Conservation (phyloP, 768 basidiomycete genomes). For the Pulveroboletus sp. region DNA sequence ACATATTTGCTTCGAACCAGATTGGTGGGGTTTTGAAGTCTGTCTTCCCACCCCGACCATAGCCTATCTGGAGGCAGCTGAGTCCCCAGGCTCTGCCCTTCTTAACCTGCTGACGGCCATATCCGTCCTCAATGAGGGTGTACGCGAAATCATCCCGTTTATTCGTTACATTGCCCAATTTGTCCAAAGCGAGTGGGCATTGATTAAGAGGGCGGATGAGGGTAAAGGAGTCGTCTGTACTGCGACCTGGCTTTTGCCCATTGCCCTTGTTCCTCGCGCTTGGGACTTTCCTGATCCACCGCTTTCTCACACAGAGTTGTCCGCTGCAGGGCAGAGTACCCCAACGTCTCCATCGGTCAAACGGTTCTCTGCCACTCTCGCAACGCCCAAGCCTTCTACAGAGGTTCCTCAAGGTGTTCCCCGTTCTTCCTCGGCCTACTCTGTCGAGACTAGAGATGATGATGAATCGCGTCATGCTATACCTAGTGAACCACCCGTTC, state of each 20-base stretch:
- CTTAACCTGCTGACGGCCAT: constrained; percentile 77
- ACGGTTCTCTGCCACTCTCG: constrained; percentile 21
- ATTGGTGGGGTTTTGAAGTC: constrained; percentile 91
- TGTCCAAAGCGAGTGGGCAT: constrained; percentile 69
- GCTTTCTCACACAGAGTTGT: constrained; percentile 29
- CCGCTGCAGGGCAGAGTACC: constrained; percentile 12
- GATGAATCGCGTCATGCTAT: constrained; percentile 22
- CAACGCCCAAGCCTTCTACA: constrained; percentile 30
- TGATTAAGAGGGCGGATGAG: constrained; percentile 59
- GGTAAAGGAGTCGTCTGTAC: constrained; percentile 85
- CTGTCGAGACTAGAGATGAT: constrained; percentile 28
- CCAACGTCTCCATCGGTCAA: constrained; percentile 22
- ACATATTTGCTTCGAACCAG: constrained; percentile 34
- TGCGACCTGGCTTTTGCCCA: constrained; percentile 88
- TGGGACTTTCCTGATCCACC: constrained; percentile 68
- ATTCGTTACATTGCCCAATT: constrained; percentile 80
- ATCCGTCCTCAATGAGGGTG: constrained; percentile 66
- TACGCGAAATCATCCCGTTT: constrained; percentile 81
- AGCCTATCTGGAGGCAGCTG: constrained; percentile 59
- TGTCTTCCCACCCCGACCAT: constrained; percentile 72
- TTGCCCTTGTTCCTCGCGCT: constrained; percentile 72
- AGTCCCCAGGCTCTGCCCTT: constrained; percentile 49
- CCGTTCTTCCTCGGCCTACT: constrained; percentile 31
- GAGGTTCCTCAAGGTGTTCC: constrained; percentile 16
- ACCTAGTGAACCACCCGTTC: constrained; percentile 30